Conservation (phyloP, 345 rosid genomes). For the Salix brachista region DNA sequence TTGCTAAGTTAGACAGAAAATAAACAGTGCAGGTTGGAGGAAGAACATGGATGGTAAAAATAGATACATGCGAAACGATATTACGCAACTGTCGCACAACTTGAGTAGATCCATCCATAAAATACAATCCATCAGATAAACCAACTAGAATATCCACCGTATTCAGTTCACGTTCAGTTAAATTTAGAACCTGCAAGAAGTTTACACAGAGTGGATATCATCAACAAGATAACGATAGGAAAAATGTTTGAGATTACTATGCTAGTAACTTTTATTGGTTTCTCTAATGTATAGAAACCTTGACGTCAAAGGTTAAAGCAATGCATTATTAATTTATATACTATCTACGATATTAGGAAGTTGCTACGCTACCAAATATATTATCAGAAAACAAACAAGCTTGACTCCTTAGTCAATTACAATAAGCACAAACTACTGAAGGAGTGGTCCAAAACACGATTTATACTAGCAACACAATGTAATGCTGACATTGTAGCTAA, state of each 20-base stretch:
- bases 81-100: slow-evolving; percentile 86
- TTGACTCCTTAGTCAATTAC: not conserved
- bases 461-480: not conserved
- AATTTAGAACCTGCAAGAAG: slow-evolving; percentile 68
- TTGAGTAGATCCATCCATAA: slow-evolving; percentile 97
- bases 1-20: not conserved
- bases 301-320: not conserved
- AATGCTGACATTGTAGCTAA: not conserved
- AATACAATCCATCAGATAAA: slow-evolving; percentile 81
- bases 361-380: not conserved
- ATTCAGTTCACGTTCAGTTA: slow-evolving; percentile 87
- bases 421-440: not conserved
- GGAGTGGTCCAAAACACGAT: not conserved
- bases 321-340: not conserved
- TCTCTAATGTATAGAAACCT: not conserved
- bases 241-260: not conserved
- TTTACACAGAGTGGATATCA: not conserved
- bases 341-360: not conserved
- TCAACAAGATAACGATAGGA: not conserved
- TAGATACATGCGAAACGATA: slow-evolving; percentile 88
- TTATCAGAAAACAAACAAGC: too few species aligned
- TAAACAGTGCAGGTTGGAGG: not conserved
- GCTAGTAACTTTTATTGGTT: not conserved
- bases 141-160: slow-evolving; percentile 96
- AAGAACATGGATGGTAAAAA: slow-evolving; percentile 6